Conservation (phyloP, 75 land plant species). For the Sequoia sempervirens region DNA sequence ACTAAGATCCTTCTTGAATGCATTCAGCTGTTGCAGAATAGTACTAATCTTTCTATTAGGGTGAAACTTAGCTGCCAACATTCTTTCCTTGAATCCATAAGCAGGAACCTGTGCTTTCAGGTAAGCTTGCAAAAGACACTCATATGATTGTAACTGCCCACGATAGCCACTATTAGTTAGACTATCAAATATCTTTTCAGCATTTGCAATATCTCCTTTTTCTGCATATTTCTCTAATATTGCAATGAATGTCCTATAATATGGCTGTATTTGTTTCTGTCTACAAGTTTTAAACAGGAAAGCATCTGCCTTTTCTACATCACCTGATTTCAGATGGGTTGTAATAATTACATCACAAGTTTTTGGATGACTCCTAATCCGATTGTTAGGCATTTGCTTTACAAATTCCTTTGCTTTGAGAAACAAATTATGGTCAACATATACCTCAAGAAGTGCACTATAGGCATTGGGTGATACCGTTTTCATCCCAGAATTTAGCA, state of each 20-base stretch:
- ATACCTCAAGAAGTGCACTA: conserved; percentile 30
- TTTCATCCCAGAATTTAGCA: conserved; percentile 24
- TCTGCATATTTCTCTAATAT: conserved; percentile 45
- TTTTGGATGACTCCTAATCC: conserved; percentile 15
- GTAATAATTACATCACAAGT: conserved; percentile 39
- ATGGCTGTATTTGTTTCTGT: conserved; percentile 27
- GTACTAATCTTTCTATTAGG: conserved; percentile 27
- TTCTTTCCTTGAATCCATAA: conserved; percentile 62
- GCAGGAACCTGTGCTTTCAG: conserved; percentile 55
- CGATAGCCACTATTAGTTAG: conserved; percentile 28
- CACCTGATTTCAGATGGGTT: conserved; percentile 41
- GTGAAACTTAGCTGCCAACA: conserved; percentile 54
- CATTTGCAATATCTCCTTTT: conserved; percentile 55
- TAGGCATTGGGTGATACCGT: conserved; percentile 17
- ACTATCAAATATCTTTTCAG: conserved; percentile 53
- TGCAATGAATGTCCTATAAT: conserved; percentile 24
- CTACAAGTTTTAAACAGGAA: conserved; percentile 30
- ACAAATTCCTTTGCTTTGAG: conserved; percentile 41
- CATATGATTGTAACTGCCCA: conserved; percentile 16
- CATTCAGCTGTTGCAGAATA: conserved; percentile 25
- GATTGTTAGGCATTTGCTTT: conserved; percentile 29
- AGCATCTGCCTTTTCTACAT: conserved; percentile 51
- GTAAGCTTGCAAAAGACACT: conserved; percentile 52
- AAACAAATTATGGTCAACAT: conserved; percentile 35
- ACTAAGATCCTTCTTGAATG: conserved; percentile 16